These are phyloP conservation scores for Iris macrosiphon DNA, from an alignment of 106 monocot species.

Conservation along the genomic window DNA sequence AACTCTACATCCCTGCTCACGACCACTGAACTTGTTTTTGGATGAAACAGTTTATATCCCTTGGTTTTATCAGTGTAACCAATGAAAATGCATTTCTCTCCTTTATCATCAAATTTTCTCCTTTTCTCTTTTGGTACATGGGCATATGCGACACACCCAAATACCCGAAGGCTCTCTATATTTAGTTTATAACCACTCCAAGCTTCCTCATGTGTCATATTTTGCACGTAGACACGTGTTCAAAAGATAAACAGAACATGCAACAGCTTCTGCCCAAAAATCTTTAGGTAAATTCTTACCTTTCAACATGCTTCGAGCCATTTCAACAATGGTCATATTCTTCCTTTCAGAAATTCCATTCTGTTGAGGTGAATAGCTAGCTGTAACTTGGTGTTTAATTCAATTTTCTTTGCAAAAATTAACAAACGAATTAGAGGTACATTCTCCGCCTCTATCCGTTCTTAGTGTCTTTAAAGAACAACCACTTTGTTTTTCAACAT, in stretches of 20 bases:
- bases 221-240: background rate
- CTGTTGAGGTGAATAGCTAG: conserved; percentile 4
- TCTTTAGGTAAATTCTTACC: background rate
- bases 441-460: background rate
- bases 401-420: background rate
- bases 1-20: too few relatives aligned
- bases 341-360: background rate
- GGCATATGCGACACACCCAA: background rate
- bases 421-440: background rate
- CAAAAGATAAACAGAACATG: background rate
- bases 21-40: too few relatives aligned
- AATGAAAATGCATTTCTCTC: conserved; percentile 1
- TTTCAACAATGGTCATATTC: background rate
- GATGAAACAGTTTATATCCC: too few relatives aligned
- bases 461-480: background rate
- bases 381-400: background rate
- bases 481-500: conserved; percentile 2
- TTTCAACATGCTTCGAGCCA: conserved; percentile 2
- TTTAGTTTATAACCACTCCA: background rate
- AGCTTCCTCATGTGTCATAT: background rate
- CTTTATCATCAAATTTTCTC: background rate
- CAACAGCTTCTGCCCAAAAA: conserved; percentile 1
- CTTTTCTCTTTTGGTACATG: background rate
- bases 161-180: background rate
- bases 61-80: too few relatives aligned